These are phyloP conservation scores for Phycomyces nitens DNA, from an alignment of 192 early-diverging fungal species.

Conservation along the genomic window DNA sequence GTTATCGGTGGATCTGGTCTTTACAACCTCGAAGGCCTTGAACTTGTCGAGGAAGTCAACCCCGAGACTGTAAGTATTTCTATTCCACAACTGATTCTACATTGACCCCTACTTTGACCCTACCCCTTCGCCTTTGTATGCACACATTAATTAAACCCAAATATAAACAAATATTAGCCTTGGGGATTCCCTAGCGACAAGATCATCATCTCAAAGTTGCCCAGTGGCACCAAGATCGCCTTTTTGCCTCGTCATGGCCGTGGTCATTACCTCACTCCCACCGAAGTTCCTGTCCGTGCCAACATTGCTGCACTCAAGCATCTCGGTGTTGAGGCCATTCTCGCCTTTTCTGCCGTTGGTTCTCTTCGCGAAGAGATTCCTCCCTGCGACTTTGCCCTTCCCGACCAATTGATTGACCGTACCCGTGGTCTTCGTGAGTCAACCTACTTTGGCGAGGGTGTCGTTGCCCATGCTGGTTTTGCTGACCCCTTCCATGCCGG, in stretches of 20 bases:
- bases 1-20: slow-evolving; percentile 95
- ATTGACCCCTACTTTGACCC: too few species aligned
- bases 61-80: slow-evolving; percentile 69
- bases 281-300: slow-evolving; percentile 89
- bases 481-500: slow-evolving; percentile 87
- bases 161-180: slow-evolving; percentile 44
- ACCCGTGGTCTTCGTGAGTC: slow-evolving; percentile 93
- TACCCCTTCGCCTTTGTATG: too few species aligned
- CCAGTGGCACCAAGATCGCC: slow-evolving; percentile 78
- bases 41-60: slow-evolving; percentile 70
- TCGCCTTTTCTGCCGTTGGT: slow-evolving; percentile 97
- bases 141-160: too few species aligned
- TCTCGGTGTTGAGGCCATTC: slow-evolving; percentile 85
- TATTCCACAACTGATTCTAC: neutral
- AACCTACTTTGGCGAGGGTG: slow-evolving; percentile 91
- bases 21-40: slow-evolving; percentile 62
- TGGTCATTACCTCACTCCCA: slow-evolving; percentile 81
- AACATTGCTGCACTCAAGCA: slow-evolving; percentile 98
- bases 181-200: slow-evolving; percentile 88
- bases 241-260: slow-evolving; percentile 96
- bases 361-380: slow-evolving; percentile 90
- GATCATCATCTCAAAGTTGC: slow-evolving; percentile 75
- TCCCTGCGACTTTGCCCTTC: slow-evolving; percentile 93
- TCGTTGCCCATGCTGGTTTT: slow-evolving; percentile 89
- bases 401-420: slow-evolving; percentile 94